Evolutionary conservation across 2,329 filamentous ascomycete species (phyloP), one percentile per base, ranked within the genome.

Genomic region (Clonostachys byssicola): DNA sequence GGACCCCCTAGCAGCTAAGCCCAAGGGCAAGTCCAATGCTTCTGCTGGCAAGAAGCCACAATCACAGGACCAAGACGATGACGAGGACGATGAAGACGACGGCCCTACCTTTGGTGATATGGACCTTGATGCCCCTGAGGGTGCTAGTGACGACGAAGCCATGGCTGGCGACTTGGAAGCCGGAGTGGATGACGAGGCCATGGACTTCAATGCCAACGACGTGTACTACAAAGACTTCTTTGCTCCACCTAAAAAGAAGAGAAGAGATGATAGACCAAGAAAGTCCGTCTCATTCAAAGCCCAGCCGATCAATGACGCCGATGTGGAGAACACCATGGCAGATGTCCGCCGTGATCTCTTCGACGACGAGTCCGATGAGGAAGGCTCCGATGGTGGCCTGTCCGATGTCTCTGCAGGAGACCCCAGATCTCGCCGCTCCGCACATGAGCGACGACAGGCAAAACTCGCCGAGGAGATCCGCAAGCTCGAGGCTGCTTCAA

Each of bases 151-250:
- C 23, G 83, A 88, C 34, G 86, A 90, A 49, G 77, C 72, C 2
- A 73, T 75, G 39, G 46, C 46, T 18, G 47, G 44, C 10, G 42
- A 44, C n/a, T 40, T 47, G 12, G 44, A 53, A 8, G 75, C 78
- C 34, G 72, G 70, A 36, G 70, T 68, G 12, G 80, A 81, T 14
- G 77, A 78, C 13, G 80, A 80, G 41, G 80, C 76, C 38, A 77
- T 78, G 44, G 80, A 78, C 42, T 65, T 74, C 52, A 95, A 95
- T 58, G 91, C 92, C 44, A 95, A 96, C 62, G 86, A 92, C 52
- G 76, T 96, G 58, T 90, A 86, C 69, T 97, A 96, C 67, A 85
- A 86, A 51, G 91, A 97, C 64, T 97, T 96, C 70, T 97, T 96
- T 60, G 90, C 88, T 10, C 92, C 92, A 12, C 92, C 92, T 13